phyloP scores from a whole-genome alignment of 768 basidiomycete genomes.

The Termitomyces bulborhizus region DNA sequence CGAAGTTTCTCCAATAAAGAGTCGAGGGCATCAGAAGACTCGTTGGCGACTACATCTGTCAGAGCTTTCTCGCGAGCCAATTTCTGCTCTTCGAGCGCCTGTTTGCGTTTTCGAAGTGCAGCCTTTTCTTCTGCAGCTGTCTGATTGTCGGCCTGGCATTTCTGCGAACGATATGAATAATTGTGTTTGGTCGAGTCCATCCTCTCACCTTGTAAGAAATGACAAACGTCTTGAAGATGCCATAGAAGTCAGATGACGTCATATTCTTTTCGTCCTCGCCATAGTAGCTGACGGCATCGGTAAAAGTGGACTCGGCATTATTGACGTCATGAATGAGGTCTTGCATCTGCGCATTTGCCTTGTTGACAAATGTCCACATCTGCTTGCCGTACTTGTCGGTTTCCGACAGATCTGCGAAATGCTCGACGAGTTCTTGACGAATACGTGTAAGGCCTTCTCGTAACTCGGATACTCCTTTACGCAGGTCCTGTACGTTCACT shows the following conservation, averaged over 20 bases:
- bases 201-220: constrained; percentile 75
- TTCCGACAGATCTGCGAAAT: constrained; percentile 68
- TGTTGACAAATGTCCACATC: constrained; percentile 88
- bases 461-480: constrained; percentile 68
- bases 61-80: constrained; percentile 45
- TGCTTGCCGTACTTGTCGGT: constrained; percentile 79
- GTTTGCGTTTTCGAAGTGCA: constrained; percentile 63
- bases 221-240: constrained; percentile 94
- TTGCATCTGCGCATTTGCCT: constrained; percentile 68
- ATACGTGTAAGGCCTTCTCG: constrained; percentile 74
- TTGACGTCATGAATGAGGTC: constrained; percentile 86
- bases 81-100: constrained; percentile 58
- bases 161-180: constrained; percentile 38
- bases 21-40: constrained; percentile 63
- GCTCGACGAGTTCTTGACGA: constrained; percentile 69
- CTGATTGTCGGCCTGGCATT: constrained; percentile 82
- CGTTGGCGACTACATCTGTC: constrained; percentile 32
- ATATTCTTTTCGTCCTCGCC: constrained; percentile 89
- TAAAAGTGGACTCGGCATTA: constrained; percentile 76
- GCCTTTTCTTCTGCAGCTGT: constrained; percentile 64
- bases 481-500: constrained; percentile 87
- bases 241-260: constrained; percentile 90
- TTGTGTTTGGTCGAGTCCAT: neutral
- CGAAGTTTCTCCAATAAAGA: constrained; percentile 65
- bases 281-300: constrained; percentile 84